Base-by-base conservation (phyloP, 805 yeast species). In the Metschnikowia gelsemii region DNA sequence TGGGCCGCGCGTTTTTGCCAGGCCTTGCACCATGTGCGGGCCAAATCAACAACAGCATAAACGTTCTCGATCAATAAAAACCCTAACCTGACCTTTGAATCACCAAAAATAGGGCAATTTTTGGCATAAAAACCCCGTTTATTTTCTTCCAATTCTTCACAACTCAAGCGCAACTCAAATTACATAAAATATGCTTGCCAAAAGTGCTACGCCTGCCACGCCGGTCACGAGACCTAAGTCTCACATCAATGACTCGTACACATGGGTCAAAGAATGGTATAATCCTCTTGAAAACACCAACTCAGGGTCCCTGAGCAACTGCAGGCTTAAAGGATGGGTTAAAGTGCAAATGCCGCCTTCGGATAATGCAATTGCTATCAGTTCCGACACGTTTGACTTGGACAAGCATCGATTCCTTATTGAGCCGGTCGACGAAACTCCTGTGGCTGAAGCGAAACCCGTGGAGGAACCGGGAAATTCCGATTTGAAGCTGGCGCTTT, bases 361-460 rank as follows among this genome's bases (percentile, higher is more conserved):
- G 2, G 46, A 38, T 8, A 21, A 22, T 6, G 34, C 23, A 2
- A 39, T 34, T 17, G 28, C 53, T 21, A 42, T 45, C 33, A 42
- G 42, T 32, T 32, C 38, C 58, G 84, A 79, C 51, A 54, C 64
- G 8, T 55, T 79, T 16, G 74, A 76, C 41, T 60, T 80, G 34
- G 57, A 60, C n/a, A 42, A 53, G 14, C 58, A 59, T 62, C 52
- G 57, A 45, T 63, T 68, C 57, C 55, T 61, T 51, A 46, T 57
- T 32, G 61, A 54, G 29, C 81, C 82, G 5, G 80, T 75, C 5
- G 78, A 76, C 7, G 74, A 68, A 24, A 50, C 47, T 11, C 45
- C 42, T 8, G 44, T 35, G 19, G 46, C 39, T 58, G 60, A 61
- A 39, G 56, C 54, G 30, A 59, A 55, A 35, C 53, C 58, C 9